A percentile compares a stretch with the other conserved stretches of the same genome.
phyloP scores from a whole-genome alignment of 129 eudicot species.

The Tagetes patula region DNA sequence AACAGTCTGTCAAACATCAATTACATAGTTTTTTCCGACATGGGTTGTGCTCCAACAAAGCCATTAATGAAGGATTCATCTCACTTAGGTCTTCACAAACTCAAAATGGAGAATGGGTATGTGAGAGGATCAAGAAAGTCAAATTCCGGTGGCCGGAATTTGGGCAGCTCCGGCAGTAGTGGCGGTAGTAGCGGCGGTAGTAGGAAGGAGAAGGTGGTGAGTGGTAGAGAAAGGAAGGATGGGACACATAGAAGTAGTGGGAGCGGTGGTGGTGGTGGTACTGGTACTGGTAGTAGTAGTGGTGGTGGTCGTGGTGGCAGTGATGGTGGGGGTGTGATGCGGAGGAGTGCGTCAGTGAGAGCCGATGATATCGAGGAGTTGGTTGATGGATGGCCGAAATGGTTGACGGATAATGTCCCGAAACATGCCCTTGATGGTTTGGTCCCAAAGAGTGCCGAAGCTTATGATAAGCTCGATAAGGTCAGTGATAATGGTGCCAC shows the following conservation, averaged over 20 bases:
- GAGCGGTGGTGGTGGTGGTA: conserved; percentile 19
- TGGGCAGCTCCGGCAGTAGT: conserved; percentile 7
- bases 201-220: conserved; percentile 23
- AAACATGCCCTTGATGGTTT: conserved; percentile 55
- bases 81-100: conserved; percentile 44
- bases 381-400: conserved; percentile 85
- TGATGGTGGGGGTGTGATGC: conserved; percentile 29
- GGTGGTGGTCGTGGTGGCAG: conserved; percentile 26
- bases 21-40: conserved; percentile 33
- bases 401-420: conserved; percentile 69
- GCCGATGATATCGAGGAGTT: conserved; percentile 41
- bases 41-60: conserved; percentile 66
- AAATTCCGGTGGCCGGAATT: conserved; percentile 43
- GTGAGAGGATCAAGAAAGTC: conserved; percentile 50
- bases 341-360: conserved; percentile 14
- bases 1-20: conserved; percentile 32
- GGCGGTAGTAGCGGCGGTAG: conserved; percentile 6
- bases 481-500: conserved; percentile 10
- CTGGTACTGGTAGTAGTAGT: conserved; percentile 19
- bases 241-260: conserved; percentile 6
- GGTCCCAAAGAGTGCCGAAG: conserved; percentile 66
- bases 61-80: conserved; percentile 45
- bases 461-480: conserved; percentile 76
- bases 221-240: conserved; percentile 21
- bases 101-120: conserved; percentile 56